Evolutionary conservation across 306 rosid genomes (phyloP), one percentile per base, ranked within the genome.

Genomic region (Pueraria montana): DNA sequence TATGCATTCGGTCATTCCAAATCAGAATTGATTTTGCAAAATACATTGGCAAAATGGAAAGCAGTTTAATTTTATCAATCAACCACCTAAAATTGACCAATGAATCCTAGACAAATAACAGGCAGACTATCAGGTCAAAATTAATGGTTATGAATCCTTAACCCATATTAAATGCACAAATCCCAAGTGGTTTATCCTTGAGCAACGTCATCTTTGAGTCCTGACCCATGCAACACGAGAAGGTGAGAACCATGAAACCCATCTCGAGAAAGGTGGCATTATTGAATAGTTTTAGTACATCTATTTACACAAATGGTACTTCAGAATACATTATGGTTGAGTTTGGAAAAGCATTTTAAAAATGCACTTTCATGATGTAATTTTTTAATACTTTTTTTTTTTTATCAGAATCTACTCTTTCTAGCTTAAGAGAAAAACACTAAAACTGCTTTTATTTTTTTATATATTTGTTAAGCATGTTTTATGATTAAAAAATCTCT

Each of bases 1-100:
- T 38, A 21, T 45, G 32, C 34, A 76, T 68, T 48, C 17, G 4
- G 5, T 36, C 27, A 75, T 80, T 72, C 76, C 72, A 26, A 75
- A 56, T 30, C 59, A 65, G 17, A 45, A 30, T 42, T 71, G 72
- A 69, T 26, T 78, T 78, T 66, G 40, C 63, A 75, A 17, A 32
- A 53, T 38, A 36, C 18, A 53, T 40, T 13, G 45, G 69, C 65
- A 59, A 74, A 62, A 38, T 14, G 43, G 27, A 20, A 68, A 64
- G 38, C 49, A 45, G 17, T 63, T 27, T 53, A 24, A 56, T 79
- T 65, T 65, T 38, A 24, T 64, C 21, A 46, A 36, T 42, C 18
- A 71, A 77, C 50, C 46, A 40, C 75, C 24, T 36, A 34, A 34
- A 71, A 36, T 26, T n/a, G 64, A 61, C 72, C 79, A 40, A 70